Evolutionary conservation across 2,329 filamentous ascomycete genomes (phyloP), one percentile per base, ranked within the genome.

Genomic region (Aulographum hederae): DNA sequence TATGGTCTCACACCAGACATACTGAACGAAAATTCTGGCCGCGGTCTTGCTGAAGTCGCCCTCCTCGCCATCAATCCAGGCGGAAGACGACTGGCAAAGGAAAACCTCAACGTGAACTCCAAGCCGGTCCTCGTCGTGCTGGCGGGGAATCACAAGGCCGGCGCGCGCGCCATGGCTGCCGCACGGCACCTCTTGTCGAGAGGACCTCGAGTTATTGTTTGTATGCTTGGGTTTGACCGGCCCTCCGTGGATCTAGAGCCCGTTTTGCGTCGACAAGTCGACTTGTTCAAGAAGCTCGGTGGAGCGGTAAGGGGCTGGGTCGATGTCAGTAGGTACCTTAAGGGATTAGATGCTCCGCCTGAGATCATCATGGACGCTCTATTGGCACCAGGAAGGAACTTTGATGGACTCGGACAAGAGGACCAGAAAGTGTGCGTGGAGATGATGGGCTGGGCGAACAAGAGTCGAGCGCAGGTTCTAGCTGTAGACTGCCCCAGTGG

Each of bases 141-240:
- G n/a, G 85, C 81, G 0, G 86, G 89, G n/a, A 95, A 94, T 51
- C 86, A 93, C 52, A 82, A 82, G 41, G 84, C 77, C 1, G 85
- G 86, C 25, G 75, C 80, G 23, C 69, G 86, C 36, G 82, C 84
- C 3, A 65, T 95, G 32, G 79, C 82, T 11, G 84, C 84, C 3
- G 84, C 77, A 18, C 72, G 89, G 4, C 85, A 95, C 50, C 66
- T 95, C 6, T 73, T 80, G 32, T 86, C 85, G 46, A 79, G 85
- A 39, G 78, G 79, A 14, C 61, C 81, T 33, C 76, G 81, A 34
- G 73, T 92, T 23, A 69, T 91, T 28, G 65, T 93, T 5, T 89
- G 82, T 37, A 65, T 95, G 5, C 72, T 92, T 3, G 81, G 84
- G 0, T 72, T 86, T 36, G 84, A 93, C 48, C 73, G 80, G 23